Conservation (phyloP, 2,329 filamentous ascomycete genomes). For the Diaporthe eres region DNA sequence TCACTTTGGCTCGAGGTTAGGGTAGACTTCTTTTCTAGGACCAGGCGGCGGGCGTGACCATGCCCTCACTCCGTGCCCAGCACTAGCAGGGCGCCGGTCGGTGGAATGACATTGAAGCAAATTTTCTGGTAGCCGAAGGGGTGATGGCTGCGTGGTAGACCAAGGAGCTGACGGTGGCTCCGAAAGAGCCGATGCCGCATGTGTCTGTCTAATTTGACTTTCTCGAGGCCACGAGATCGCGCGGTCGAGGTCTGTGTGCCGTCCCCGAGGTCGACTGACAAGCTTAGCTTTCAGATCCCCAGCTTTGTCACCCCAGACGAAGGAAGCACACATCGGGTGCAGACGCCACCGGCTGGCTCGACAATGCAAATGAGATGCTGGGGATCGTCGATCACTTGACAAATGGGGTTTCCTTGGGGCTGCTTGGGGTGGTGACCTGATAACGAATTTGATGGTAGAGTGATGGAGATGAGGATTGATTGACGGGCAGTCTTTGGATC, state of each 20-base stretch:
- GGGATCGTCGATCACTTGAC: conserved; percentile 24
- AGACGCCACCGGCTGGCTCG: conserved; percentile 31
- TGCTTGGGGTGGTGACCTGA: conserved; percentile 2
- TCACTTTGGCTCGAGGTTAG: neutral
- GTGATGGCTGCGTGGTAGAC: neutral
- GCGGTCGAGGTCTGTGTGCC: conserved; percentile 28
- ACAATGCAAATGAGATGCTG: conserved; percentile 23
- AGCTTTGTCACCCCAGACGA: conserved; percentile 30
- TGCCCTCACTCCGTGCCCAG: neutral
- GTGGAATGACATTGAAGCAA: neutral
- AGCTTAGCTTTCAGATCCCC: conserved; percentile 6
- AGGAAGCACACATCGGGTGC: conserved; percentile 21
- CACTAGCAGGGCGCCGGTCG: conserved; percentile 10
- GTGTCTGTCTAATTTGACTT: conserved; percentile 20
- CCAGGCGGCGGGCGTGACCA: neutral
- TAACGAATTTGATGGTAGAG: conserved; percentile 6
- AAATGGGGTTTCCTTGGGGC: conserved; percentile 15
- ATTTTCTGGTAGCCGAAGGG: neutral
- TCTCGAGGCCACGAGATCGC: conserved; percentile 7
- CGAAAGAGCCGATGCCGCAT: conserved; percentile 22
- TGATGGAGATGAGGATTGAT: neutral
- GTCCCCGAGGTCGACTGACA: conserved; percentile 3
- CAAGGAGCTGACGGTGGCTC: conserved; percentile 2
- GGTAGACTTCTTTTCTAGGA: neutral
- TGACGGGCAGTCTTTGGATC: conserved; percentile 13